Percentiles rank a stretch among this genome's conserved stretches.
These are phyloP conservation scores for Hypoxylon sp. DNA, from an alignment of 2,329 filamentous ascomycete genomes.

Conservation along the genomic window DNA sequence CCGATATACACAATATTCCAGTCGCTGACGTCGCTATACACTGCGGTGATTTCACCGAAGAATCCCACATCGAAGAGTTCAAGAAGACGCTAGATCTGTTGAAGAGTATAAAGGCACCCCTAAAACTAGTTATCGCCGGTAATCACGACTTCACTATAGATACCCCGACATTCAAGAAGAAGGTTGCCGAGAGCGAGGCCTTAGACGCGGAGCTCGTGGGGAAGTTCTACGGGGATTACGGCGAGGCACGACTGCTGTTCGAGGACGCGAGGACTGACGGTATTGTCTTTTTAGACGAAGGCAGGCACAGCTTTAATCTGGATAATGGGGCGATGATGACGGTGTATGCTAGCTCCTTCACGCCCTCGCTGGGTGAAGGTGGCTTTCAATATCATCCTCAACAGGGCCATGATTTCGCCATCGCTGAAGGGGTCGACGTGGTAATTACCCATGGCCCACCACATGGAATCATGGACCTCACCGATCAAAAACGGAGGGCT, in stretches of 20 bases:
- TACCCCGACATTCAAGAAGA: constrained; percentile 51
- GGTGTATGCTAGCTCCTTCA: constrained; percentile 67
- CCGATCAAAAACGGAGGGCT: constrained; percentile 49
- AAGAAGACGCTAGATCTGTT: constrained; percentile 55
- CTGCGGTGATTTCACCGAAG: constrained; percentile 62
- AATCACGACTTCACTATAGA: constrained; percentile 65
- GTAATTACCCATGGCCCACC: constrained; percentile 69
- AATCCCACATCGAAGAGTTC: constrained; percentile 59
- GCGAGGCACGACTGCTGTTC: constrained; percentile 57
- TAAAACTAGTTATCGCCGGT: constrained; percentile 64
- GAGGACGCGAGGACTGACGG: constrained; percentile 53
- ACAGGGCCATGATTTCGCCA: constrained; percentile 55
- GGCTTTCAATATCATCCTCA: constrained; percentile 62
- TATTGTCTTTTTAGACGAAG: constrained; percentile 64
- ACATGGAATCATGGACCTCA: constrained; percentile 62
- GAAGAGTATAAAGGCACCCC: constrained; percentile 54
- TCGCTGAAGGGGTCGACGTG: constrained; percentile 57
- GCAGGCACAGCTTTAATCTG: constrained; percentile 61
- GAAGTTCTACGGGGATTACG: constrained; percentile 56
- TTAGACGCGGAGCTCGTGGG: constrained; percentile 42
- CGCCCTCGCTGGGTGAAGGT: constrained; percentile 60
- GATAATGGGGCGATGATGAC: constrained; percentile 62
- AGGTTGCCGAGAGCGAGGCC: constrained; percentile 44
- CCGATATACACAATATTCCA: constrained; percentile 62
- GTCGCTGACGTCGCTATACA: constrained; percentile 64